Evolutionary conservation across 176 grass and related monocot species (phyloP), one percentile per base, ranked within the genome.

Genomic region (Neostapfia colusana): DNA sequence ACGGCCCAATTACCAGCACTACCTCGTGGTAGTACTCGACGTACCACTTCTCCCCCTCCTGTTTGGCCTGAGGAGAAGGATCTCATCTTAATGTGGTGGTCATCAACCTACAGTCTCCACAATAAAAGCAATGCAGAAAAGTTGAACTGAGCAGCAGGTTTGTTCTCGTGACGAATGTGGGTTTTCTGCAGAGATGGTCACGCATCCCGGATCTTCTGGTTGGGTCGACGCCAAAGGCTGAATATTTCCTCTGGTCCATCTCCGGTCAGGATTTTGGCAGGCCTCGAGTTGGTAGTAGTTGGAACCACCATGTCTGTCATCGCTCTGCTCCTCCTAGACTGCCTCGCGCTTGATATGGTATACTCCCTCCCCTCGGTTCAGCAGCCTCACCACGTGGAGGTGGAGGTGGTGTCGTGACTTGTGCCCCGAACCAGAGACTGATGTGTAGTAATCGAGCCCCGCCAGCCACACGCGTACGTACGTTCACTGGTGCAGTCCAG

Each of bases 161-260:
- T 82, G 34, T 67, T 82, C 42, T 17, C 45, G 12, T 28, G 5
- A 3, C 37, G 24, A 41, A 80, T 2, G 81, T 82, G 86, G 6
- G 65, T 5, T 36, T 63, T 81, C 7, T 72, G 44, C 37, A 92
- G 37, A n/a, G 25, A 86, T 13, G 25, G 26, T 57, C 26, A 85
- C 34, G 76, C 76, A 76, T 21, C 70, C 69, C n/a, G 82, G 89
- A 54, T 83, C 88, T 26, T 75, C 63, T 18, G 63, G 42, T 69
- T 63, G 69, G 76, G 81, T 60, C 8, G 83, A 53, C 40, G 11
- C 49, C 69, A 85, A 45, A n/a, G n/a, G 60, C 49, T 26, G 10
- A 39, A 35, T 74, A 83, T 86, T 44, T 87, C 64, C 23, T 79
- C 72, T 23, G 38, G n/a, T 42, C 82, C 84, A 27, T 68, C 34